These are phyloP conservation scores for Vanrija humicola DNA, from an alignment of 1,284 basidiomycete genomes.

Conservation along the genomic window DNA sequence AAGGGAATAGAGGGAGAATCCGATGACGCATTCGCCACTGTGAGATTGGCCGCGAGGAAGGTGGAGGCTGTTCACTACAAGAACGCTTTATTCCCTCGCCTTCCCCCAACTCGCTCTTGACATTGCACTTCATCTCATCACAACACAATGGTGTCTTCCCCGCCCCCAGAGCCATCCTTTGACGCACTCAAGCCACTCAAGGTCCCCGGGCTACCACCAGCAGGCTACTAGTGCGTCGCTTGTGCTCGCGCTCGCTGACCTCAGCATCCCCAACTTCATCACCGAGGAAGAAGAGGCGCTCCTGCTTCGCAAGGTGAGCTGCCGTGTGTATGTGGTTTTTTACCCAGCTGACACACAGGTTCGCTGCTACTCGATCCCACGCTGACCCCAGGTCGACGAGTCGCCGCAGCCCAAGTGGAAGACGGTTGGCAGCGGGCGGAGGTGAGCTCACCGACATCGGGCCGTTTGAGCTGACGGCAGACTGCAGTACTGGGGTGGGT, in stretches of 20 bases:
- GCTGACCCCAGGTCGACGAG: conserved; percentile 59
- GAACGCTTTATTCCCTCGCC: background rate
- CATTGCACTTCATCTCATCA: background rate
- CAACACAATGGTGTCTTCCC: background rate
- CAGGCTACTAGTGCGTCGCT: conserved; percentile 32
- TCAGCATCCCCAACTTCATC: conserved; percentile 76
- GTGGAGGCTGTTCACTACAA: background rate
- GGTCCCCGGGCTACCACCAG: conserved; percentile 27
- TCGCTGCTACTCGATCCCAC: too few relatives aligned
- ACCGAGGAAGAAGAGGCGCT: conserved; percentile 72
- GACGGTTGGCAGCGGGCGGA: conserved; percentile 64
- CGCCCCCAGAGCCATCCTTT: background rate
- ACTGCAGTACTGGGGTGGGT: conserved; percentile 70
- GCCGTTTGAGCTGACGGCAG: conserved; percentile 48
- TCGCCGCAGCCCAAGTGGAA: conserved; percentile 82
- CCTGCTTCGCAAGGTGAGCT: conserved; percentile 64
- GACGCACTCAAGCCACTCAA: background rate
- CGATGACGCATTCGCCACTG: too few relatives aligned
- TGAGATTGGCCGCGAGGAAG: background rate
- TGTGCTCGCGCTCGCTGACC: background rate
- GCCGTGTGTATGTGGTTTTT: too few relatives aligned
- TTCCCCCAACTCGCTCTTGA: background rate
- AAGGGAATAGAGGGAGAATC: too few relatives aligned
- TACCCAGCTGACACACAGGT: conserved; percentile 1
- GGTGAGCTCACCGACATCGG: conserved; percentile 52